Conservation (phyloP, 208 protist genomes). For the Trypanosoma boissoni region DNA sequence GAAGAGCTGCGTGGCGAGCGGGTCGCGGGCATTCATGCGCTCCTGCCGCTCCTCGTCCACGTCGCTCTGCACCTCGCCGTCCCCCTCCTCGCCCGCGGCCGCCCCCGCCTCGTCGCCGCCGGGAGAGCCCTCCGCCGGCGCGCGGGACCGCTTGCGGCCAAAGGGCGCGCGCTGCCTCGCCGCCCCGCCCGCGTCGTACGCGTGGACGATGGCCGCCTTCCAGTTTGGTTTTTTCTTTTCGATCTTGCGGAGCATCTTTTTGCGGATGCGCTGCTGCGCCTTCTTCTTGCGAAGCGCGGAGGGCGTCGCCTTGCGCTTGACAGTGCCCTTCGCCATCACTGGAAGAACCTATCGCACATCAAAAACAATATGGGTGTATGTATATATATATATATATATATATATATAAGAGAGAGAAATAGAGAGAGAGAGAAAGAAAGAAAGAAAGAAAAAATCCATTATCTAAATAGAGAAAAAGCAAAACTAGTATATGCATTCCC, state of each 20-base stretch:
- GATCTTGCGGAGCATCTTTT: slow-evolving; percentile 72
- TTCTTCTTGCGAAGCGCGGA: slow-evolving; percentile 84
- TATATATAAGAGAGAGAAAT: not conserved
- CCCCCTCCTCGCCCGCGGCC: slow-evolving; percentile 18
- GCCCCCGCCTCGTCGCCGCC: slow-evolving; percentile 13
- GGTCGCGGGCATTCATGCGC: slow-evolving; percentile 80
- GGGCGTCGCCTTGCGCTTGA: slow-evolving; percentile 81
- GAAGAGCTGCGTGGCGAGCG: slow-evolving; percentile 87
- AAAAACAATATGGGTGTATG: too few relatives aligned
- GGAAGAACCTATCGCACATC: slow-evolving; percentile 1
- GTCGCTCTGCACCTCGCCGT: slow-evolving; percentile 82
- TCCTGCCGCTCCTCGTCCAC: slow-evolving; percentile 89
- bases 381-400: too few relatives aligned
- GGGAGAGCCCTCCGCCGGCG: slow-evolving; percentile 16
- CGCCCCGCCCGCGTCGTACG: slow-evolving; percentile 36
- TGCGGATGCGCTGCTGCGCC: slow-evolving; percentile 86
- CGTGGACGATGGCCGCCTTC: slow-evolving; percentile 66
- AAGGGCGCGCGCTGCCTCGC: slow-evolving; percentile 29
- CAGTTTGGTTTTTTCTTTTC: slow-evolving; percentile 79
- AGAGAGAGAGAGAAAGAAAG: too few relatives aligned
- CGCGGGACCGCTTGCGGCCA: slow-evolving; percentile 40
- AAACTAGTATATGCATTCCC: too few relatives aligned
- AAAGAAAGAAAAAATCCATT: too few relatives aligned
- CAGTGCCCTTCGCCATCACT: slow-evolving; percentile 66
- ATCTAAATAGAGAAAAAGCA: too few relatives aligned